These are phyloP conservation scores for Helicocarpus griseus DNA, from an alignment of 2,329 filamentous ascomycete genomes.

Conservation along the genomic window DNA sequence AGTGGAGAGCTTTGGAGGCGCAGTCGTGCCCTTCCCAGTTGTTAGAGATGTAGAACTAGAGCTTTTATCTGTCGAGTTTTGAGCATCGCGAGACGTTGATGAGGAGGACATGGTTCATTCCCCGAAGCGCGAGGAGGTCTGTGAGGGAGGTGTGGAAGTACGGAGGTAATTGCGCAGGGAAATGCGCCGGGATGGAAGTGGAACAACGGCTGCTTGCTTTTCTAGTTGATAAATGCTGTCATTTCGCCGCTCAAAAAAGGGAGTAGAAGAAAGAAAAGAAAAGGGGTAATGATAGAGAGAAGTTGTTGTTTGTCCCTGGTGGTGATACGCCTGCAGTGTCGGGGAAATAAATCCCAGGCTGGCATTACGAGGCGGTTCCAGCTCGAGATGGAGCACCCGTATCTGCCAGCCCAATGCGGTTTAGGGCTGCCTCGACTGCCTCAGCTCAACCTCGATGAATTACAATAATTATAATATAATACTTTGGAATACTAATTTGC, in stretches of 20 bases:
- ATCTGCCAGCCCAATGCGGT: neutral
- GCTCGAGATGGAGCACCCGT: neutral
- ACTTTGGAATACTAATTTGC: too few relatives aligned
- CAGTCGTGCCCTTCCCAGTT: conserved; percentile 23
- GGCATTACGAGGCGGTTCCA: neutral
- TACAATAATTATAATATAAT: too few relatives aligned
- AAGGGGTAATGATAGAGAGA: too few relatives aligned
- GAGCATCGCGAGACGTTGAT: conserved; percentile 13
- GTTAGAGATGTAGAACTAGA: conserved; percentile 18
- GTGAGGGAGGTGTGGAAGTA: neutral
- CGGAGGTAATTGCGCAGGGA: too few relatives aligned
- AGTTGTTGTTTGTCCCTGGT: neutral
- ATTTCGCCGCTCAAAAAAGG: neutral
- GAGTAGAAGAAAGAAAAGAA: neutral
- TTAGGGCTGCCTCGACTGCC: too few relatives aligned
- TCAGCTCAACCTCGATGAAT: too few relatives aligned
- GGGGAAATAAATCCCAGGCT: neutral
- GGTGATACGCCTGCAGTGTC: neutral
- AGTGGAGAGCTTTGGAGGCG: conserved; percentile 23
- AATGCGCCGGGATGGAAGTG: neutral
- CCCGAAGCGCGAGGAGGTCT: neutral
- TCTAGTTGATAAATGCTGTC: neutral
- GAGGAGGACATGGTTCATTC: conserved; percentile 19
- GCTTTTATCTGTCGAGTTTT: conserved; percentile 14
- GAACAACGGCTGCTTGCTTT: neutral